Base-by-base conservation (phyloP, 768 basidiomycete genomes). In the Mycena haematopus region DNA sequence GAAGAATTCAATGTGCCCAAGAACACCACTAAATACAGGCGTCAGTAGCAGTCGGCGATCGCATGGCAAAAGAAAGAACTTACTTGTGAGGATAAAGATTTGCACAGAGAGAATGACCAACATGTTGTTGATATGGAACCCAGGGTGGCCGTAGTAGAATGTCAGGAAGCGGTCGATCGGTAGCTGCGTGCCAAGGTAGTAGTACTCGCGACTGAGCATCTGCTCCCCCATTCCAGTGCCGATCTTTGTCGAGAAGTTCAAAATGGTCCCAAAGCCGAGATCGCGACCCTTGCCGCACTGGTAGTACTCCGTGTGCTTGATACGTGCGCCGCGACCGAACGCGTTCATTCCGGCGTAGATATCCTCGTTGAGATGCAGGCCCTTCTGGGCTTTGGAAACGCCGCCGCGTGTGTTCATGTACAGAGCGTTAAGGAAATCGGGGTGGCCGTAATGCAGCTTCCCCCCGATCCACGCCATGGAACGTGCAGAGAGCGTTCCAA, bases 151-250 rank as follows among this genome's bases (percentile, higher is more conserved):
- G 69, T 99, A 99, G 81, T 99, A 99, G 84, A 99, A 99, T 52
- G 97, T 99, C 76, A 99, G 80, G 88, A 99, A 99, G 47, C 97
- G 89, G 75, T 99, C 97, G 73, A 99, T 90, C 38, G 97, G 96
- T 56, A 99, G 85, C 73, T 99, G 97, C 24, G 97, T 99, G 29
- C 97, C 97, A 65, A 99, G 78, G 72, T 99, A 99, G 77, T 99
- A 99, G 75, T 99, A 99, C 77, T 99, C 97, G 65, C 97, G 88
- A 78, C 95, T 97, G 71, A 99, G 85, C 93, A 99, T 94, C 77
- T 99, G 97, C 75, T 99, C 97, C 38, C 97, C 97, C 97, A 99
- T 99, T 76, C 97, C 97, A n/a, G 96, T 99, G 14, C 97, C 96
- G 70, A 99, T 96, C 86, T 99, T 99, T 59, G 97, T 99, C 83